phyloP scores from a whole-genome alignment of 2,329 filamentous ascomycete species.

The Plectosphaerella sp. region DNA sequence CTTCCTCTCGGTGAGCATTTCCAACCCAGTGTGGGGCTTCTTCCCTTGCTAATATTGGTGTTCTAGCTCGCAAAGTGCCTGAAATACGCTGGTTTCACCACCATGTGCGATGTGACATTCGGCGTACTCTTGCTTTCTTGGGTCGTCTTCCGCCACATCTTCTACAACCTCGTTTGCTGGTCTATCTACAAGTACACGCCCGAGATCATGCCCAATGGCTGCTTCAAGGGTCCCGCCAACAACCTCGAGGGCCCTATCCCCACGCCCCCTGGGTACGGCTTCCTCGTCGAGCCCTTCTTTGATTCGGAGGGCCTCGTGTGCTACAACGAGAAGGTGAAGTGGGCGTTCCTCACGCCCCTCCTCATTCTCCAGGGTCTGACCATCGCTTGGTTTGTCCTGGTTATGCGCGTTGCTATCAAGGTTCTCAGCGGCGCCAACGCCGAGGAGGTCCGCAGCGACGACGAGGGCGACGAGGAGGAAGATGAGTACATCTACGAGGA shows the following conservation, averaged over 20 bases:
- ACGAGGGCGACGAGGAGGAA: slow-evolving; percentile 61
- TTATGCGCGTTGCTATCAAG: slow-evolving; percentile 74
- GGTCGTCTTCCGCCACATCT: slow-evolving; percentile 76
- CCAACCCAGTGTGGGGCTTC: not conserved
- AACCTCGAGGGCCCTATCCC: slow-evolving; percentile 50
- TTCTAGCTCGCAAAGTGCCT: slow-evolving; percentile 83
- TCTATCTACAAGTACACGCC: slow-evolving; percentile 70
- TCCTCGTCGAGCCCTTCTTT: slow-evolving; percentile 71
- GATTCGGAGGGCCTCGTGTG: slow-evolving; percentile 71
- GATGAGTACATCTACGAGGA: slow-evolving; percentile 51
- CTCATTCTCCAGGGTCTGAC: slow-evolving; percentile 76
- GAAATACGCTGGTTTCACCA: slow-evolving; percentile 79
- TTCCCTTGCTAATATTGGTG: slow-evolving; percentile 7
- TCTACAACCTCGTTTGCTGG: slow-evolving; percentile 77
- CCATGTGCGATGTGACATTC: slow-evolving; percentile 76
- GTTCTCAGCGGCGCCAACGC: slow-evolving; percentile 74
- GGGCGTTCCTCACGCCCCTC: slow-evolving; percentile 72
- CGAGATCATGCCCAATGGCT: slow-evolving; percentile 59
- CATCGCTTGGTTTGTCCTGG: slow-evolving; percentile 86
- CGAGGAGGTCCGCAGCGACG: slow-evolving; percentile 84
- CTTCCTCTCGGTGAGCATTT: slow-evolving; percentile 69
- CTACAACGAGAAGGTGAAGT: slow-evolving; percentile 71
- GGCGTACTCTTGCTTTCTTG: slow-evolving; percentile 82
- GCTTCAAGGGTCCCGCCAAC: slow-evolving; percentile 59
- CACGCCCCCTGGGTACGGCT: slow-evolving; percentile 46